Evolutionary conservation across 1,139 yeast genomes (phyloP), one percentile per base, ranked within the genome.

Genomic region (Arxiozyma telluris): DNA sequence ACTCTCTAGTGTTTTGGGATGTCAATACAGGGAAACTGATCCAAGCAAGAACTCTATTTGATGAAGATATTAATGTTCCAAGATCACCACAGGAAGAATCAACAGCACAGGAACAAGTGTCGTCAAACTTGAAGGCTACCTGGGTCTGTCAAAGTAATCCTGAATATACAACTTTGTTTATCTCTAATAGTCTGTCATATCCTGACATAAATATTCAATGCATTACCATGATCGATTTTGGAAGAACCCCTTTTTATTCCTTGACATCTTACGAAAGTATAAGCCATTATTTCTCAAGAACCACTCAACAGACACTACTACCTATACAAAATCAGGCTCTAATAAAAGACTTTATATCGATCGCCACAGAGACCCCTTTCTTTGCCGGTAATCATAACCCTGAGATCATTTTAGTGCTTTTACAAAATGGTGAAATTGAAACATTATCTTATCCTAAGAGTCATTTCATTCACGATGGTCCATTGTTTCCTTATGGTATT

Each of bases 1-100:
- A 91, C 51, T 79, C 95, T 0, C 64, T 93, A 47, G 96, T 82
- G 4, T 93, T 93, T 63, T 93, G 98, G 97, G 98, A 93, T 69
- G 84, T 88, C 0, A 77, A 81, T 43, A 83, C 84, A 44, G 96
- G 93, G 0, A 80, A 80, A 15, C 71, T 84, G 49, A 73, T 93
- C 7, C 84, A 83, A 53, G 91, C 96, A 0, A 78, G 98, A 61
- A 80, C 88, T 1, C 61, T 87, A 11, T 77, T 79, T 56, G 94
- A 87, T 53, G 73, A 81, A 4, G 79, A 81, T 54, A 79, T 89
- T 27, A 84, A 89, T 63, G 68, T 72, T 23, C 84, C 87, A 6
- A 61, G 50, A 73, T 49, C 30, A 8, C 23, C 47, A 11, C 52
- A 55, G 17, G 55, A 53, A 8, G 55, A 60, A 15, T 25, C 30